These are phyloP conservation scores for Fagus sylvatica DNA, from an alignment of 306 rosid species.

Conservation along the genomic window DNA sequence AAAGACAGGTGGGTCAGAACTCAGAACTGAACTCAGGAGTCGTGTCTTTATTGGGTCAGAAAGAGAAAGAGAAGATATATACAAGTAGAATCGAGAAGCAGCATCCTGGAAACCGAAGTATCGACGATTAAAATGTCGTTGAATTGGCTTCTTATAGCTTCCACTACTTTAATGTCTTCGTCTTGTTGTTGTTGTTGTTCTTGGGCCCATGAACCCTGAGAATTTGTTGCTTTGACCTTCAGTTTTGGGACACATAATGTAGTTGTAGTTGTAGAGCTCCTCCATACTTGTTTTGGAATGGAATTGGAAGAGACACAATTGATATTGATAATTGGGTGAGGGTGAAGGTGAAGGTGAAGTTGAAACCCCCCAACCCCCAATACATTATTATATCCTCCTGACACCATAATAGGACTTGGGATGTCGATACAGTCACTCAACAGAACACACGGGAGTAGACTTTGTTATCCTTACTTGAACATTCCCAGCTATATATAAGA, in stretches of 20 bases:
- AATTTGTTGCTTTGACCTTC: slow-evolving; percentile 1
- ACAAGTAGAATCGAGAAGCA: slow-evolving; percentile 84
- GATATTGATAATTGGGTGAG: background rate
- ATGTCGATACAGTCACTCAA: too few relatives aligned
- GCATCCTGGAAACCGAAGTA: slow-evolving; percentile 60
- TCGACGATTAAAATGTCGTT: slow-evolving; percentile 77
- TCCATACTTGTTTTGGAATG: background rate
- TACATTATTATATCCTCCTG: too few relatives aligned
- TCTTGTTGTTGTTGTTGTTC: background rate
- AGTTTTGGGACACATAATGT: background rate
- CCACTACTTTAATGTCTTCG: slow-evolving; percentile 42
- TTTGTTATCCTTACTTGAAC: too few relatives aligned
- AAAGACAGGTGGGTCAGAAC: background rate
- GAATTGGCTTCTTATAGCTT: slow-evolving; percentile 50
- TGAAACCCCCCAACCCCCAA: too few relatives aligned
- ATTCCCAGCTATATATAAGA: too few relatives aligned
- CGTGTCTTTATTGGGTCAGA: background rate
- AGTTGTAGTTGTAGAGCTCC: background rate
- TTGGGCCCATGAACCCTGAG: slow-evolving; percentile 12
- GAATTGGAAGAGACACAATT: slow-evolving; percentile 4
- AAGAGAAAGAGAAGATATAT: background rate
- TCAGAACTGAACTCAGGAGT: background rate
- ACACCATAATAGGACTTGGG: too few relatives aligned
- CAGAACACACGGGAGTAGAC: too few relatives aligned
- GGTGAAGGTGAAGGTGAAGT: too few relatives aligned